Percentiles rank a stretch among this genome's conserved stretches.
Conservation (phyloP, 805 yeast species). For the Lachancea quebecensis region DNA sequence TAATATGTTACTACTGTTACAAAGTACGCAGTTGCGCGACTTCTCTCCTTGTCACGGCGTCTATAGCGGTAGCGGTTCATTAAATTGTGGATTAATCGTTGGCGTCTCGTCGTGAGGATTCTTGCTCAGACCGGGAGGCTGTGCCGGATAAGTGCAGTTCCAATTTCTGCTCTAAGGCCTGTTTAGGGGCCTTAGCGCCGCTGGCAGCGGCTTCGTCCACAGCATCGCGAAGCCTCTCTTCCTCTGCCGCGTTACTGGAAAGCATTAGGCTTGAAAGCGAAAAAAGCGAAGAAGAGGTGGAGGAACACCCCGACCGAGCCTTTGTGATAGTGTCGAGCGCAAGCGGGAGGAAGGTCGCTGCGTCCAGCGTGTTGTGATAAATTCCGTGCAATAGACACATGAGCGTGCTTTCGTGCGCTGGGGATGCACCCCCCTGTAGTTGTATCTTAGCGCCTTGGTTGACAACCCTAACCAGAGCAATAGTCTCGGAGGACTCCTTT, state of each 20-base stretch:
- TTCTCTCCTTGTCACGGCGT: too few relatives aligned
- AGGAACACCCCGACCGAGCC: conserved; percentile 5
- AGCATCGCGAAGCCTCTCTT: neutral
- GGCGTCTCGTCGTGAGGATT: too few relatives aligned
- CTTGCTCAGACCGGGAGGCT: too few relatives aligned
- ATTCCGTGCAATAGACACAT: neutral
- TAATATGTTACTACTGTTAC: too few relatives aligned
- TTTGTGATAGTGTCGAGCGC: neutral
- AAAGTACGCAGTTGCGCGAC: too few relatives aligned
- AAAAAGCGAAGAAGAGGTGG: conserved; percentile 7
- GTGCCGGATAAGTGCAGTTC: too few relatives aligned
- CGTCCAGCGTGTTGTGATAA: neutral
- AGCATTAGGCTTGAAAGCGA: conserved; percentile 2
- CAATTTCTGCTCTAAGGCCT: neutral
- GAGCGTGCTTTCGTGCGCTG: conserved; percentile 1
- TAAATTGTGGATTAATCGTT: too few relatives aligned
- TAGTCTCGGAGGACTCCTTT: neutral
- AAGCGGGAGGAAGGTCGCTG: neutral
- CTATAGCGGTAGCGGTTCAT: too few relatives aligned
- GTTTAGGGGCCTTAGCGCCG: too few relatives aligned
- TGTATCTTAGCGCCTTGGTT: conserved; percentile 2
- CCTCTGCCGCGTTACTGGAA: neutral
- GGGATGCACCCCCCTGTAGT: neutral
- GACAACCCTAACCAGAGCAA: neutral
- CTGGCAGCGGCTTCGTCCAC: neutral